Percentiles rank a stretch among this genome's conserved stretches.
Conservation (phyloP, 73 alveolate genomes). For the Tetrahymena malaccensis region DNA sequence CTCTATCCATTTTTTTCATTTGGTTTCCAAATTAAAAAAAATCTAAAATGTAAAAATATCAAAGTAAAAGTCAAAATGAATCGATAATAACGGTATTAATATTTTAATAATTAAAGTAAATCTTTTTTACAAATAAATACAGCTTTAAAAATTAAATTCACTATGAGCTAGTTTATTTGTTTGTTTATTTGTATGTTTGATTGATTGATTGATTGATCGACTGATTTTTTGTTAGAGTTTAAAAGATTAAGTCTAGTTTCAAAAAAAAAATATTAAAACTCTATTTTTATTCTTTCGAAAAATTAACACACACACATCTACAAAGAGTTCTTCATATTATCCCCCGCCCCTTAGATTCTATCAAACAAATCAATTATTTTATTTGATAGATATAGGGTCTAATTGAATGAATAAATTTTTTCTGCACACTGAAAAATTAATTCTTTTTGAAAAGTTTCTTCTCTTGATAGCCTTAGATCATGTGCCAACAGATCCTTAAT, state of each 20-base stretch:
- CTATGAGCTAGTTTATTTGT: not conserved
- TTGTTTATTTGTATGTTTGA: not conserved
- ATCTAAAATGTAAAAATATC: not conserved
- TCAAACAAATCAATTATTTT: not conserved
- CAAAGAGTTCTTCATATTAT: not conserved
- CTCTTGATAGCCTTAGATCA: not conserved
- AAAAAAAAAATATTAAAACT: not conserved
- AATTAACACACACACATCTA: not conserved
- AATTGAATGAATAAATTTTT: not conserved
- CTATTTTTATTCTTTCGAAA: not conserved
- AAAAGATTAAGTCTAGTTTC: not conserved
- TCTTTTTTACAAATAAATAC: not conserved
- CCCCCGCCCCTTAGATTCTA: not conserved
- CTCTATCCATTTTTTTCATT: not conserved
- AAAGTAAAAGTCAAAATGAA: not conserved
- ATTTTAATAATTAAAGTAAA: not conserved
- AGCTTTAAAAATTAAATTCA: not conserved
- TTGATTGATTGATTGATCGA: not conserved
- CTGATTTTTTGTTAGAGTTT: not conserved
- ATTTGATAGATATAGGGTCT: not conserved
- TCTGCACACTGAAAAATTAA: not conserved
- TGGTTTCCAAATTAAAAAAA: not conserved
- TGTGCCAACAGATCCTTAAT: not conserved
- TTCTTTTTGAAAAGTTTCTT: not conserved
- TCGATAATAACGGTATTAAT: not conserved